Percentiles rank a stretch among this genome's conserved stretches.
These are phyloP conservation scores for Casuarina equisetifolia DNA, from an alignment of 306 rosid species.

Conservation along the genomic window DNA sequence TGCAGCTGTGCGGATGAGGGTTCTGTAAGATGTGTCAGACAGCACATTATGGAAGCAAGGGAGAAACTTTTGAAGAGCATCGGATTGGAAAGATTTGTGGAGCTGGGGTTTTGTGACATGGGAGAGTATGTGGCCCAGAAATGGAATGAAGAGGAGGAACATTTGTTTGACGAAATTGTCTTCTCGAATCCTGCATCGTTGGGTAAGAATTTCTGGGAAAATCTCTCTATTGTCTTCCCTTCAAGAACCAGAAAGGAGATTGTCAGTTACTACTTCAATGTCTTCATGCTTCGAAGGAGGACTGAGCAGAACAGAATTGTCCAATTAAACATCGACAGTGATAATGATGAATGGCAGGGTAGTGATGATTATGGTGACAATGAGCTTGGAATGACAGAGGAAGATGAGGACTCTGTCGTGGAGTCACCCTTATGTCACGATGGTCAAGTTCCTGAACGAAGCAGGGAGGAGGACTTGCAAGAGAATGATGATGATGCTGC, in stretches of 20 bases:
- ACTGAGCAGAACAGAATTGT: conserved; percentile 75
- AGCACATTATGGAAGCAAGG: conserved; percentile 67
- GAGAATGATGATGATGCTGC: conserved; percentile 42
- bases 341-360: conserved; percentile 85
- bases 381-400: conserved; percentile 50
- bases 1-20: conserved; percentile 67
- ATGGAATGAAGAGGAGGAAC: conserved; percentile 76
- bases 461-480: conserved; percentile 36
- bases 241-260: conserved; percentile 68
- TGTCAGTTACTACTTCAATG: conserved; percentile 90
- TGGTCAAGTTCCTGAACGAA: conserved; percentile 27
- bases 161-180: conserved; percentile 57
- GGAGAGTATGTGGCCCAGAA: conserved; percentile 74
- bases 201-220: conserved; percentile 76
- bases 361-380: conserved; percentile 48
- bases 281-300: conserved; percentile 76
- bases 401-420: conserved; percentile 68
- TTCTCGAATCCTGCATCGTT: conserved; percentile 67
- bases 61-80: conserved; percentile 43
- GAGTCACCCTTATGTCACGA: conserved; percentile 54
- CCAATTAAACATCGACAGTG: conserved; percentile 63
- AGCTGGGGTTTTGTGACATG: conserved; percentile 69
- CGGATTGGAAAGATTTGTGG: conserved; percentile 50
- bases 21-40: conserved; percentile 64
- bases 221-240: conserved; percentile 56